These are phyloP conservation scores for Ogataea wickerhamii DNA, from an alignment of 805 yeast species.

Conservation along the genomic window DNA sequence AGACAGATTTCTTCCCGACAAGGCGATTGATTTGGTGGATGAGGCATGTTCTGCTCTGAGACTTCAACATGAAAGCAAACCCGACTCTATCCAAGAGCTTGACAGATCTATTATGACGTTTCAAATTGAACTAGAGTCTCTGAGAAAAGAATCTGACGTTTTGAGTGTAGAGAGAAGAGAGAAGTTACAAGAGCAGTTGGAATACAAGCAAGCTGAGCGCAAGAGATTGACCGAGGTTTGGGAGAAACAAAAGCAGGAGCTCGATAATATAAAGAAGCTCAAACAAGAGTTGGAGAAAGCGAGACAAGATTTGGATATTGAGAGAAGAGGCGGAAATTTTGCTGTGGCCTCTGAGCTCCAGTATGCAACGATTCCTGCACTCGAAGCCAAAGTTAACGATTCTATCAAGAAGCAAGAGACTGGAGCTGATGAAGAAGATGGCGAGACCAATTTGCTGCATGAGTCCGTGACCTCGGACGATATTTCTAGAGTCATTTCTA, in stretches of 20 bases:
- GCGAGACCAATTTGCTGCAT: slow-evolving; percentile 51
- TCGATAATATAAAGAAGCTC: slow-evolving; percentile 74
- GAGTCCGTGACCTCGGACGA: slow-evolving; percentile 94
- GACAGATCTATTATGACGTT: slow-evolving; percentile 91
- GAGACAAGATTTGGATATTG: slow-evolving; percentile 73
- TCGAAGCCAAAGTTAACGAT: slow-evolving; percentile 58
- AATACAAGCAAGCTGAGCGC: slow-evolving; percentile 59
- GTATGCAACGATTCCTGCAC: slow-evolving; percentile 79
- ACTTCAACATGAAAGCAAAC: slow-evolving; percentile 94
- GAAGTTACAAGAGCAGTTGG: slow-evolving; percentile 67
- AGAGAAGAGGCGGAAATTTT: slow-evolving; percentile 81
- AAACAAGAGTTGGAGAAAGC: slow-evolving; percentile 84
- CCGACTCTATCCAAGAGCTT: slow-evolving; percentile 85
- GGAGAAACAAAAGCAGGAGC: slow-evolving; percentile 76
- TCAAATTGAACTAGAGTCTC: slow-evolving; percentile 90
- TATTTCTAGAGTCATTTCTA: slow-evolving; percentile 85
- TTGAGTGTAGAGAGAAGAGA: slow-evolving; percentile 73
- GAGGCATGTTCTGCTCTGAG: slow-evolving; percentile 96
- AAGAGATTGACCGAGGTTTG: slow-evolving; percentile 73
- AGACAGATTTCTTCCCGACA: slow-evolving; percentile 89
- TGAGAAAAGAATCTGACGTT: slow-evolving; percentile 88
- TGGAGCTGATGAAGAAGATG: slow-evolving; percentile 32
- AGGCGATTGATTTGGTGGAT: slow-evolving; percentile 94
- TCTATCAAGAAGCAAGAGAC: slow-evolving; percentile 31
- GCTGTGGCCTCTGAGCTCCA: slow-evolving; percentile 86